Evolutionary conservation across 305 asterid genomes (phyloP).

Genomic region (Plantago coronopus): DNA sequence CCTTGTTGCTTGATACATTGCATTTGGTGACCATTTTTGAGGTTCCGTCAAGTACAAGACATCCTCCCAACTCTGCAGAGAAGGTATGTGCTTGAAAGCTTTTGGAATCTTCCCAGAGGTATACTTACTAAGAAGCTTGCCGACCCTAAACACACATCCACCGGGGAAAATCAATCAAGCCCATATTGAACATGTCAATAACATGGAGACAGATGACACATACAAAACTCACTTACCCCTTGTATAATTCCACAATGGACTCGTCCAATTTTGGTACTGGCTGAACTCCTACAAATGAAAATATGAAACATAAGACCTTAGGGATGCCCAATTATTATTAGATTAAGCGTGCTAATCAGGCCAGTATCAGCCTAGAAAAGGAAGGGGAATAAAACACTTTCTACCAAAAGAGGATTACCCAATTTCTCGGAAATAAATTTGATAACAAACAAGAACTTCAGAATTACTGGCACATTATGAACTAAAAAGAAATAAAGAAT

Average conservation of each 20-base stretch:
- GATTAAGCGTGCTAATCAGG: conserved; percentile 10
- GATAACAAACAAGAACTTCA: not conserved
- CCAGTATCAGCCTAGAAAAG: no score
- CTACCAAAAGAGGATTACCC: no score
- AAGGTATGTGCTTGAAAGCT: conserved; percentile 84
- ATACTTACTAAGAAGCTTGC: conserved; percentile 74
- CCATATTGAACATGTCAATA: conserved; percentile 4
- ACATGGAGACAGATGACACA: not conserved
- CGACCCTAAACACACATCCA: conserved; percentile 54
- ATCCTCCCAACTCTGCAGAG: conserved; percentile 82
- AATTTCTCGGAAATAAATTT: no score
- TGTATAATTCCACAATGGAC: conserved; percentile 73
- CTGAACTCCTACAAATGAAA: conserved; percentile 47
- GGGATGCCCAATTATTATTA: not conserved
- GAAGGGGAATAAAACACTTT: no score
- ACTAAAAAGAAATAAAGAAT: not conserved
- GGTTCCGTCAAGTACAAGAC: conserved; percentile 82
- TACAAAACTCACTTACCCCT: conserved; percentile 50
- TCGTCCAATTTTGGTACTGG: conserved; percentile 70
- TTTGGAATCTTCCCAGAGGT: conserved; percentile 93
- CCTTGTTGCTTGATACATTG: conserved; percentile 93
- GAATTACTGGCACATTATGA: not conserved
- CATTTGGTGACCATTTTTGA: conserved; percentile 94
- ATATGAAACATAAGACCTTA: conserved; percentile 13
- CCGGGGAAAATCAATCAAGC: conserved; percentile 14